phyloP scores from a whole-genome alignment of 2,329 filamentous ascomycete species.

The Claviceps pusilla region DNA sequence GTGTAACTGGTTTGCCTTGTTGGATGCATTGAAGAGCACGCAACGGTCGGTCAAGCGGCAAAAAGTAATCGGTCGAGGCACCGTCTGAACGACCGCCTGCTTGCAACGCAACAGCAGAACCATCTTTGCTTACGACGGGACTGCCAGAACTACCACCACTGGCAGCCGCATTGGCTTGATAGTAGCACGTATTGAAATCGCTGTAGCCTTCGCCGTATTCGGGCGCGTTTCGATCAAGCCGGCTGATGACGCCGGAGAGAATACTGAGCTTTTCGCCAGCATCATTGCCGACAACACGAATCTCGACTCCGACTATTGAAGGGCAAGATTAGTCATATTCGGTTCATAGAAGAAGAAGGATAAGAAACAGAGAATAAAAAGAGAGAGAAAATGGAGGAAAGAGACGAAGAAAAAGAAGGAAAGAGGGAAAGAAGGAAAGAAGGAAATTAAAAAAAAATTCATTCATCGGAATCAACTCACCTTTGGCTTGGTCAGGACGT shows the following conservation, averaged over 20 bases:
- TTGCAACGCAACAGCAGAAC: constrained; percentile 80
- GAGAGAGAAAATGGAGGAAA: no score
- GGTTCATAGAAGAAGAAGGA: not conserved
- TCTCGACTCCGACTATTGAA: constrained; percentile 67
- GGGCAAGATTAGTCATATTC: constrained; percentile 7
- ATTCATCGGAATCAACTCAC: constrained; percentile 18
- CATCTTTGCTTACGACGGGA: constrained; percentile 92
- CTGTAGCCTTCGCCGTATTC: constrained; percentile 97
- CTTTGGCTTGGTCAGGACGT: constrained; percentile 69
- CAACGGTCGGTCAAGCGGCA: constrained; percentile 79
- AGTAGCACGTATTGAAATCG: constrained; percentile 93
- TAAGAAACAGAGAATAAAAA: not conserved
- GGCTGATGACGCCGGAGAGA: constrained; percentile 89
- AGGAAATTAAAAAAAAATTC: not conserved
- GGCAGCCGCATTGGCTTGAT: constrained; percentile 91
- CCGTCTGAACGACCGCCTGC: constrained; percentile 88
- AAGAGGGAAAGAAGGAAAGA: no score
- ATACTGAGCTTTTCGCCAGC: constrained; percentile 98
- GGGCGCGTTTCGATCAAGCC: constrained; percentile 87
- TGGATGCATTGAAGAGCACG: constrained; percentile 79
- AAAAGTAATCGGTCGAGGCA: constrained; percentile 92
- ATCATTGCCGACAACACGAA: constrained; percentile 94
- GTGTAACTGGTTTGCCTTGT: constrained; percentile 56
- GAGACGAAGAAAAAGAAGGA: not conserved
- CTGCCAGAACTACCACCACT: constrained; percentile 96